A percentile compares a stretch with the other conserved stretches of the same genome.
These are phyloP conservation scores for Zygoascus meyerae DNA, from an alignment of 1,139 yeast species.

Conservation along the genomic window DNA sequence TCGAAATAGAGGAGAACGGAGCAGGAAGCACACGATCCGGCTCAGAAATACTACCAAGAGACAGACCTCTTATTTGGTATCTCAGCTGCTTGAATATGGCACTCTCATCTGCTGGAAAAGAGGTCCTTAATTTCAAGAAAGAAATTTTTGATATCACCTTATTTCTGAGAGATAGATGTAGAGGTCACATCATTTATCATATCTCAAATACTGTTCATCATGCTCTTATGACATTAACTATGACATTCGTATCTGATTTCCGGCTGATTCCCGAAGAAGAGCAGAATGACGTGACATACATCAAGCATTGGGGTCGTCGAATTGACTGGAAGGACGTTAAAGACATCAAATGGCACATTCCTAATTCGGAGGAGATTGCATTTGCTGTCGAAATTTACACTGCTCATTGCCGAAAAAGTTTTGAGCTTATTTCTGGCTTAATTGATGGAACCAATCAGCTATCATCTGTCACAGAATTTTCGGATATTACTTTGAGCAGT, in stretches of 20 bases:
- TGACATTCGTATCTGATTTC: conserved; percentile 30
- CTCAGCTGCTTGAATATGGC: conserved; percentile 66
- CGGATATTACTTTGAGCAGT: conserved; percentile 43
- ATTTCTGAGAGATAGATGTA: conserved; percentile 51
- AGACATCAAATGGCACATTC: conserved; percentile 70
- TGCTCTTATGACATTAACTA: conserved; percentile 57
- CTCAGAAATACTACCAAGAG: conserved; percentile 65
- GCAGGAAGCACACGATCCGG: conserved; percentile 77
- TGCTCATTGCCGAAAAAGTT: conserved; percentile 38
- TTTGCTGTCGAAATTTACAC: conserved; percentile 60
- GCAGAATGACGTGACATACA: conserved; percentile 17
- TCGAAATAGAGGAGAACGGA: conserved; percentile 73
- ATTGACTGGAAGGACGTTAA: conserved; percentile 39
- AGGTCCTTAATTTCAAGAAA: conserved; percentile 41
- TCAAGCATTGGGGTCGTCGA: conserved; percentile 30
- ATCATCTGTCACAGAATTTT: conserved; percentile 24
- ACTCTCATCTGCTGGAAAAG: conserved; percentile 58
- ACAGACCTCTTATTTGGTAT: conserved; percentile 70
- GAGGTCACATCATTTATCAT: conserved; percentile 51
- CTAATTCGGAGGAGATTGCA: conserved; percentile 50
- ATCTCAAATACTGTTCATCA: conserved; percentile 57
- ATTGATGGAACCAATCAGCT: conserved; percentile 17
- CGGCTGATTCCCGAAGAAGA: conserved; percentile 20
- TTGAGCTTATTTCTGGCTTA: conserved; percentile 23
- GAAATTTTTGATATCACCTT: conserved; percentile 49